phyloP scores from a whole-genome alignment of 2,329 filamentous ascomycete genomes.

The Pseudocercospora cruenta region DNA sequence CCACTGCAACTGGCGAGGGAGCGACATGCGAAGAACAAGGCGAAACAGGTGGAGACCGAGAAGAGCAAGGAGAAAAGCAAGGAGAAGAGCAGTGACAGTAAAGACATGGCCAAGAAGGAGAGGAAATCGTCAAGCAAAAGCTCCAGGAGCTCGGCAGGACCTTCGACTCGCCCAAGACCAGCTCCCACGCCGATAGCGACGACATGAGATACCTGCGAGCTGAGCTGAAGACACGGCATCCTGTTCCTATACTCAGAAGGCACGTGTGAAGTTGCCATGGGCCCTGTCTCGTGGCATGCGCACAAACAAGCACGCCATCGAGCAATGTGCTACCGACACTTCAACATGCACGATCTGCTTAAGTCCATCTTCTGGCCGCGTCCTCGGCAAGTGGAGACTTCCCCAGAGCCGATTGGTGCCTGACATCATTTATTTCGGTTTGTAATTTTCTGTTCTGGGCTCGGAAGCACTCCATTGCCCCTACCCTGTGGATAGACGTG shows the following conservation, averaged over 20 bases:
- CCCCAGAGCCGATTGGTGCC: conserved; percentile 12
- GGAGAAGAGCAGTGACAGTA: background rate
- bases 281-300: background rate
- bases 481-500: background rate
- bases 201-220: background rate
- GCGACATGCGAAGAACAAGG: conserved; percentile 55
- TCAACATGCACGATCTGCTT: background rate
- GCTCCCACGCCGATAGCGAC: conserved; percentile 12
- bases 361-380: conserved; percentile 3
- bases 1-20: conserved; percentile 62
- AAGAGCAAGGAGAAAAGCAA: conserved; percentile 30
- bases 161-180: conserved; percentile 13
- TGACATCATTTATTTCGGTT: conserved; percentile 15
- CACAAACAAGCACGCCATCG: background rate
- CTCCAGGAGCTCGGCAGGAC: conserved; percentile 11
- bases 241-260: too few relatives aligned
- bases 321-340: background rate
- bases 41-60: conserved; percentile 27
- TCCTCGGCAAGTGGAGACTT: conserved; percentile 22
- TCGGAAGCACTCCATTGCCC: background rate
- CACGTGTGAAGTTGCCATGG: background rate
- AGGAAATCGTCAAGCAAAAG: conserved; percentile 12
- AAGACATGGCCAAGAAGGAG: background rate
- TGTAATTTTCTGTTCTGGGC: conserved; percentile 8
- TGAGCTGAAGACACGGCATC: too few relatives aligned